phyloP scores from a whole-genome alignment of 75 land plant species.

The Sequoiadendron giganteum region DNA sequence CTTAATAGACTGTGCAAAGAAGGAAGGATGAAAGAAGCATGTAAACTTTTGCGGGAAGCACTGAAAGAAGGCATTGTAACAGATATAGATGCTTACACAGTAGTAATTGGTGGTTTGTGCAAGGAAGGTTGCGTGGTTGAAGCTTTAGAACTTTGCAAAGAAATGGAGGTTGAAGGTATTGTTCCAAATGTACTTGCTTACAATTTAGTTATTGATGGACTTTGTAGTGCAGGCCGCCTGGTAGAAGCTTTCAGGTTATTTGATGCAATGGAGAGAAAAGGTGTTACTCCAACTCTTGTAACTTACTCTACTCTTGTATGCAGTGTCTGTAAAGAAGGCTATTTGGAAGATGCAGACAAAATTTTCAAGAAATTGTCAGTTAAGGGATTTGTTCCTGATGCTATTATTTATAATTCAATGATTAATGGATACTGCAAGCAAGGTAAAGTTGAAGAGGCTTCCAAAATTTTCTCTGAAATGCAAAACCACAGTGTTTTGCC shows the following conservation, averaged over 20 bases:
- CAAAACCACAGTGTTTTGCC: slow-evolving; percentile 30
- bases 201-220: slow-evolving; percentile 54
- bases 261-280: slow-evolving; percentile 50
- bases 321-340: slow-evolving; percentile 50
- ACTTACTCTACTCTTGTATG: slow-evolving; percentile 58
- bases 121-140: slow-evolving; percentile 44
- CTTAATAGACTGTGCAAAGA: slow-evolving; percentile 32
- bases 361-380: slow-evolving; percentile 52
- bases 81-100: slow-evolving; percentile 45
- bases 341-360: slow-evolving; percentile 48
- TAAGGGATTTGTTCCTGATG: slow-evolving; percentile 38
- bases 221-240: slow-evolving; percentile 60
- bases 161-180: slow-evolving; percentile 33
- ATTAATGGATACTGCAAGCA: slow-evolving; percentile 60
- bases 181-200: slow-evolving; percentile 46
- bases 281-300: slow-evolving; percentile 38
- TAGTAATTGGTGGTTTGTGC: slow-evolving; percentile 57
- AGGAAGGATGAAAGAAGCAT: slow-evolving; percentile 48
- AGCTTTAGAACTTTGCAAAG: slow-evolving; percentile 56
- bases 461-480: slow-evolving; percentile 38
- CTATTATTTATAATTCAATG: slow-evolving; percentile 46
- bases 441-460: slow-evolving; percentile 50
- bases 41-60: slow-evolving; percentile 34
- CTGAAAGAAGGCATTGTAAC: slow-evolving; percentile 23
- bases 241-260: slow-evolving; percentile 66